Conservation (phyloP, 345 rosid species). For the Salix caprea region DNA sequence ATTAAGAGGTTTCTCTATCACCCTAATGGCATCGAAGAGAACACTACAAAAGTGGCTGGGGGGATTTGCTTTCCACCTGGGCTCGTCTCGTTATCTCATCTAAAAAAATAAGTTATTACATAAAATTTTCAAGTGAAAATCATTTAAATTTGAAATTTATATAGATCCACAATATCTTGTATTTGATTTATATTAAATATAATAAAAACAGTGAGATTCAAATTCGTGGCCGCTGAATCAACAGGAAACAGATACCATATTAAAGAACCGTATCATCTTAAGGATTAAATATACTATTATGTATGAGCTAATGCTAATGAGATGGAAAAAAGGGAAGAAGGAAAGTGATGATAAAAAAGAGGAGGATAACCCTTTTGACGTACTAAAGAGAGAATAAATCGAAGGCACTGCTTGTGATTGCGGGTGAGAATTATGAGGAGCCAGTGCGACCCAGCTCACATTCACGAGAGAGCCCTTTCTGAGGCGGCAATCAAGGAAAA, state of each 20-base stretch:
- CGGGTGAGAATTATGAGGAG: background rate
- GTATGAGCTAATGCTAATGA: background rate
- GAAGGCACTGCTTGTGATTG: background rate
- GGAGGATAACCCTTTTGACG: background rate
- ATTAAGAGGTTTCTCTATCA: background rate
- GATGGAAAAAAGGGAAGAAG: background rate
- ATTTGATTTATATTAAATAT: no score
- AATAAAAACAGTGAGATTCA: no score
- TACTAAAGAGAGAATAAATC: constrained; percentile 1
- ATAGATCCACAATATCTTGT: accelerated
- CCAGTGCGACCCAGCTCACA: constrained; percentile 42
- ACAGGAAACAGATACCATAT: no score
- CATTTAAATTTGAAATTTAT: no score
- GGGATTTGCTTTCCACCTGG: constrained; percentile 1
- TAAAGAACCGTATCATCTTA: accelerated
- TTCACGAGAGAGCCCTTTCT: constrained; percentile 9
- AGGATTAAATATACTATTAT: no score
- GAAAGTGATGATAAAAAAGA: background rate
- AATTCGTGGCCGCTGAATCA: no score
- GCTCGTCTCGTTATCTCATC: background rate
- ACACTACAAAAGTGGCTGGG: constrained; percentile 3
- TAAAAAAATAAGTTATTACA: no score
- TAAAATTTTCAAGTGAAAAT: no score
- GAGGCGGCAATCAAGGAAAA: constrained; percentile 43
- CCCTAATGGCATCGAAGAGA: constrained; percentile 3